Conservation (phyloP, 108 stramenopile species). For the Cyclotella cryptica region DNA sequence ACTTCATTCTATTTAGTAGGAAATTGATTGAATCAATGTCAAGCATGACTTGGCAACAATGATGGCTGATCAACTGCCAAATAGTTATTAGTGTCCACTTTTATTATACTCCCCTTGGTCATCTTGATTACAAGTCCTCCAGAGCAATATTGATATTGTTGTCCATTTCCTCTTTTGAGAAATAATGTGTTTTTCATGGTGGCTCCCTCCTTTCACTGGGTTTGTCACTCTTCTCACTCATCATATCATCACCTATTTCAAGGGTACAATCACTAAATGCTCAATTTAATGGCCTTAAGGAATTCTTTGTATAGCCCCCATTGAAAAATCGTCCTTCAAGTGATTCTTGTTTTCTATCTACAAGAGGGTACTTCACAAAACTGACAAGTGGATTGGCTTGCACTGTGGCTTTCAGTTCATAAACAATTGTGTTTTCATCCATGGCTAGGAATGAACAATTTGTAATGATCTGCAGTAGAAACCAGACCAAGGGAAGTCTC, state of each 20-base stretch:
- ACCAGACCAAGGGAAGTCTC: not conserved
- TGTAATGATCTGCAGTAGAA: slow-evolving; percentile 51
- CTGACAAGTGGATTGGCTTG: slow-evolving; percentile 68
- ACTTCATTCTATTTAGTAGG: too few relatives aligned
- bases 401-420: slow-evolving; percentile 72
- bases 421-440: slow-evolving; percentile 78
- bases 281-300: slow-evolving; percentile 31
- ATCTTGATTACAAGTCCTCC: slow-evolving; percentile 70
- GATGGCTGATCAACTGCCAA: not conserved
- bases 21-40: not conserved
- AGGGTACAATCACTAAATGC: slow-evolving; percentile 4
- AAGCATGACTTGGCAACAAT: too few relatives aligned
- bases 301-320: slow-evolving; percentile 40
- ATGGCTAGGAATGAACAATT: slow-evolving; percentile 72
- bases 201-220: not conserved
- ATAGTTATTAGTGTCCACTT: slow-evolving; percentile 63
- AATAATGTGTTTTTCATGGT: slow-evolving; percentile 11
- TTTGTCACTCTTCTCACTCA: not conserved
- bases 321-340: slow-evolving; percentile 73
- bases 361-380: slow-evolving; percentile 87
- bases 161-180: slow-evolving; percentile 67
- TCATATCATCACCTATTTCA: slow-evolving; percentile 4
- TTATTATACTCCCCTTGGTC: slow-evolving; percentile 79
- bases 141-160: slow-evolving; percentile 68
- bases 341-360: slow-evolving; percentile 82